These are phyloP conservation scores for Globisporangium cylindrosporum DNA, from an alignment of 352 stramenopile genomes.

Conservation along the genomic window DNA sequence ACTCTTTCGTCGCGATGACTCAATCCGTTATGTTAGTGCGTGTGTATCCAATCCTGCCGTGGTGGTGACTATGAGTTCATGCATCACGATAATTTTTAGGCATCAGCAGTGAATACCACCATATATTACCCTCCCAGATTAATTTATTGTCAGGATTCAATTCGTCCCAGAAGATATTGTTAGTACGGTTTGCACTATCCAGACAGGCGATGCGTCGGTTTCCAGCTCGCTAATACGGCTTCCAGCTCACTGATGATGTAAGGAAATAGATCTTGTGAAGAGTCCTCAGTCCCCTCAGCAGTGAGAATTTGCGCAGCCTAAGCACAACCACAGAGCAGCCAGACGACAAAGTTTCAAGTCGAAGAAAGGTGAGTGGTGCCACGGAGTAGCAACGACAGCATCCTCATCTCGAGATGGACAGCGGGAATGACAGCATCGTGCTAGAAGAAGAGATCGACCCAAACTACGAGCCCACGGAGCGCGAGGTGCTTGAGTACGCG, in stretches of 20 bases:
- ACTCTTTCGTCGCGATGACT: neutral
- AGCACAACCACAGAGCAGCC: neutral
- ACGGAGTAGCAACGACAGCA: neutral
- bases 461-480: conserved; percentile 92
- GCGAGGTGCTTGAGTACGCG: conserved; percentile 92
- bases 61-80: neutral
- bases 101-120: neutral
- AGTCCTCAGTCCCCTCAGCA: neutral
- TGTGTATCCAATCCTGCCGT: neutral
- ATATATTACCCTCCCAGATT: too few relatives aligned
- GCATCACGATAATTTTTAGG: neutral
- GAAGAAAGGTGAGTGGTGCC: neutral
- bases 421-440: conserved; percentile 79
- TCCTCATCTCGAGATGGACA: conserved; percentile 34
- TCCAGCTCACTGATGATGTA: neutral
- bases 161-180: neutral
- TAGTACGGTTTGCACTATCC: neutral
- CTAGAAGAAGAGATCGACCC: conserved; percentile 94
- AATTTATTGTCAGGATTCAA: too few relatives aligned
- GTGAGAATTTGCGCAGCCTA: neutral
- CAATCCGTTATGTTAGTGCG: neutral
- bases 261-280: neutral
- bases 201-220: neutral
- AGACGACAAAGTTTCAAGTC: neutral
- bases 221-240: neutral